Evolutionary conservation across 208 protist species (phyloP).

Genomic region (Crithidia acanthocephali): DNA sequence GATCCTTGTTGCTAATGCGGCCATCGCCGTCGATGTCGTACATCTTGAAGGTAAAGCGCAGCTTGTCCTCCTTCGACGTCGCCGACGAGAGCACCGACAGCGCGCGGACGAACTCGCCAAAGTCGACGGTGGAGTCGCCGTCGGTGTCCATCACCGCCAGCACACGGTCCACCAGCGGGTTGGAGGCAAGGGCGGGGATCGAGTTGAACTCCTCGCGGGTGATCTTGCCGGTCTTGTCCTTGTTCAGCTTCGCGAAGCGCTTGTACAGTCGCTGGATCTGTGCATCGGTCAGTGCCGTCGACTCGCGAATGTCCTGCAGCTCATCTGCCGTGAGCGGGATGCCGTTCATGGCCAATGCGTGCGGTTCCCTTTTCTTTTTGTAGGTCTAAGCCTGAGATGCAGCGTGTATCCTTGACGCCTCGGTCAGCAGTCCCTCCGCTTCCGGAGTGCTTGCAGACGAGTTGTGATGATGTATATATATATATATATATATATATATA

Average conservation of each 20-base stretch:
- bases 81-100: constrained; percentile 83
- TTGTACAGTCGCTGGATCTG: constrained; percentile 89
- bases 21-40: constrained; percentile 96
- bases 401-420: no score
- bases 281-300: constrained; percentile 78
- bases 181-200: constrained; percentile 78
- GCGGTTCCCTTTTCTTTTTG: background rate
- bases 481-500: no score
- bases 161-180: constrained; percentile 86
- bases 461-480: no score
- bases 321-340: constrained; percentile 59
- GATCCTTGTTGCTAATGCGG: constrained; percentile 94
- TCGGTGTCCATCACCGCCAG: constrained; percentile 84
- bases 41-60: constrained; percentile 94
- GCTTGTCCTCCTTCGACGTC: constrained; percentile 75
- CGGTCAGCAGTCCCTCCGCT: no score
- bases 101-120: constrained; percentile 83
- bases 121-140: constrained; percentile 79
- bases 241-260: constrained; percentile 86
- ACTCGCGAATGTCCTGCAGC: constrained; percentile 63
- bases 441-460: no score
- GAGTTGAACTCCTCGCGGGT: constrained; percentile 69
- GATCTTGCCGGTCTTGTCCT: constrained; percentile 69
- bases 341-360: constrained; percentile 32
- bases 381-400: constrained; percentile 4